phyloP scores from a whole-genome alignment of 192 early-diverging fungal genomes.

The Podila epicladia region DNA sequence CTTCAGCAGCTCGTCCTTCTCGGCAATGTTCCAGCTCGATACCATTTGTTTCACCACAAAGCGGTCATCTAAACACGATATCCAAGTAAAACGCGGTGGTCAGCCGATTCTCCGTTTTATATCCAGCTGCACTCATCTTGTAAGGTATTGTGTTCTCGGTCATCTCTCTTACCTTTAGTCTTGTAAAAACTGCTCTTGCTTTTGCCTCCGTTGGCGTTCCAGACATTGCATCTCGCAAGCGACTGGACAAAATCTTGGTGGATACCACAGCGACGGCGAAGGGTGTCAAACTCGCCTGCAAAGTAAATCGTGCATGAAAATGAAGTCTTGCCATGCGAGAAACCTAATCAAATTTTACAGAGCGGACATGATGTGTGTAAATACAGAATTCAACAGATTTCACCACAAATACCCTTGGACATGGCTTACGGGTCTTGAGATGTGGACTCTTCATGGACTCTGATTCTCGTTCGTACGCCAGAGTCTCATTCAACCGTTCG shows the following conservation, averaged over 20 bases:
- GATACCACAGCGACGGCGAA: conserved; percentile 83
- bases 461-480: conserved; percentile 14
- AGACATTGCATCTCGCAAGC: conserved; percentile 79
- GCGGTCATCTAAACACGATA: conserved; percentile 73
- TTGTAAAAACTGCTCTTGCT: conserved; percentile 89
- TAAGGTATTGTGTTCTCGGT: too few relatives aligned
- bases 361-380: not conserved
- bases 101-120: not conserved
- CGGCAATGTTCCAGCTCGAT: conserved; percentile 74
- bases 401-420: too few relatives aligned
- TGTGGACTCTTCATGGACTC: conserved; percentile 51
- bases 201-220: conserved; percentile 87
- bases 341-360: conserved; percentile 51
- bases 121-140: not conserved
- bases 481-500: not conserved
- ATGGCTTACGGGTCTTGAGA: conserved; percentile 64
- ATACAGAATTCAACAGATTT: not conserved
- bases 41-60: conserved; percentile 90
- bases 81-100: not conserved
- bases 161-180: conserved; percentile 65
- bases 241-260: conserved; percentile 84
- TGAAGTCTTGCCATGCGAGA: conserved; percentile 73
- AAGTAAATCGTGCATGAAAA: conserved; percentile 88
- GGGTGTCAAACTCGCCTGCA: conserved; percentile 86
- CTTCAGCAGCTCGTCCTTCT: conserved; percentile 84